Conservation (phyloP, 768 basidiomycete genomes). For the Trametes coccinea region DNA sequence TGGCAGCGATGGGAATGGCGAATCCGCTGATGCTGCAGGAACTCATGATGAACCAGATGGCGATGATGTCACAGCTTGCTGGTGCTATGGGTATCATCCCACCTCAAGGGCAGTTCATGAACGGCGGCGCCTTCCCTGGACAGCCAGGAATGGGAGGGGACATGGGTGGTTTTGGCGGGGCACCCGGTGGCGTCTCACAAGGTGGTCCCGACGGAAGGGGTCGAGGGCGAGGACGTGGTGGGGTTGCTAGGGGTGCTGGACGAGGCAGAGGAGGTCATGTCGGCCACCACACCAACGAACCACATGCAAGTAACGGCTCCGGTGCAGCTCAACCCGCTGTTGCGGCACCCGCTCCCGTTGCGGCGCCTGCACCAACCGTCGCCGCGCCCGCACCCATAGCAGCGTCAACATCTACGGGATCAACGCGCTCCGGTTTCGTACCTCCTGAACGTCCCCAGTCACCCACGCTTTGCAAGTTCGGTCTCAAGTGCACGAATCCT, state of each 20-base stretch:
- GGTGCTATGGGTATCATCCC: constrained; percentile 73
- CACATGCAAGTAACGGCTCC: constrained; percentile 16
- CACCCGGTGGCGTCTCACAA: constrained; percentile 45
- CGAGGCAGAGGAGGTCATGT: constrained; percentile 27
- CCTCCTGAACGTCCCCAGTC: constrained; percentile 81
- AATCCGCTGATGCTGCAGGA: constrained; percentile 81
- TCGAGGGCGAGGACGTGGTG: constrained; percentile 34
- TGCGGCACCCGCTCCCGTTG: constrained; percentile 23
- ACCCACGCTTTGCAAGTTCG: constrained; percentile 92
- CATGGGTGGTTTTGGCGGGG: constrained; percentile 39
- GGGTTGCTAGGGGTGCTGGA: constrained; percentile 20
- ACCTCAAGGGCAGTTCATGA: constrained; percentile 56
- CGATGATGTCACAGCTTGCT: constrained; percentile 92
- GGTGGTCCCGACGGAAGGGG: constrained; percentile 39
- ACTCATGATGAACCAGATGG: constrained; percentile 91
- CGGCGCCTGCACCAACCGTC: constrained; percentile 21
- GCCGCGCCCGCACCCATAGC: constrained; percentile 26
- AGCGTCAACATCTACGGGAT: constrained; percentile 14
- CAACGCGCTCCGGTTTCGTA: constrained; percentile 48
- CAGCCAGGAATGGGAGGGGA: constrained; percentile 45
- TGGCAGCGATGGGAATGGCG: constrained; percentile 57
- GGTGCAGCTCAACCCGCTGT: background rate
- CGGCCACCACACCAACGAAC: constrained; percentile 21
- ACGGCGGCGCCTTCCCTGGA: constrained; percentile 61
- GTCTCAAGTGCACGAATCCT: constrained; percentile 86